A percentile compares a stretch with the other conserved stretches of the same genome.
Evolutionary conservation across 768 basidiomycete species (phyloP).

Genomic region (Kondoa malvinella): DNA sequence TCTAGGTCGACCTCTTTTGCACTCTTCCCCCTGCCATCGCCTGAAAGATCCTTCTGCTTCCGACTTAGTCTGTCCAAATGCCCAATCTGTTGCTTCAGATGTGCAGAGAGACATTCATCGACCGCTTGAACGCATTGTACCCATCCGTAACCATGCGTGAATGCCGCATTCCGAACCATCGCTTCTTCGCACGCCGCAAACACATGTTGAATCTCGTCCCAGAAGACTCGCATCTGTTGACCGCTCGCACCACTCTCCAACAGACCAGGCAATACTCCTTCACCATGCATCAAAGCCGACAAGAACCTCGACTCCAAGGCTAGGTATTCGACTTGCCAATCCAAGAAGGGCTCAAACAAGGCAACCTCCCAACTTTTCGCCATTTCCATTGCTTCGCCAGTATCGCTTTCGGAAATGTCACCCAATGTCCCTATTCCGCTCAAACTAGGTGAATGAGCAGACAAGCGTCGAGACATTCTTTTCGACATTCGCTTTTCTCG

Average conservation of each 20-base stretch:
- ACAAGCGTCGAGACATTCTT: conserved; percentile 13
- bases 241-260: not conserved
- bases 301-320: conserved; percentile 57
- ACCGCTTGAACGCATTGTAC: conserved; percentile 55
- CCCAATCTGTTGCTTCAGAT: conserved; percentile 36
- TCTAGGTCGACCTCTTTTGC: conserved; percentile 6
- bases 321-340: conserved; percentile 71
- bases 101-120: conserved; percentile 52
- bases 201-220: conserved; percentile 54
- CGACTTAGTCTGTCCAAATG: conserved; percentile 13
- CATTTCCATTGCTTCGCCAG: conserved; percentile 32
- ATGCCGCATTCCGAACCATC: conserved; percentile 50
- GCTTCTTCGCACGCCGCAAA: conserved; percentile 67
- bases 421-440: not conserved
- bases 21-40: not conserved
- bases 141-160: conserved; percentile 81
- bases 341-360: conserved; percentile 83
- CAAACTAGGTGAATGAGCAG: not conserved
- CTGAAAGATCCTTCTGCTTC: not conserved
- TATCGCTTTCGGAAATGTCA: not conserved
- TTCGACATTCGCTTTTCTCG: conserved; percentile 26
- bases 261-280: not conserved
- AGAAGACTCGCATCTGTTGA: not conserved
- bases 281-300: conserved; percentile 18
- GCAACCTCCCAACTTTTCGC: conserved; percentile 57